phyloP scores from a whole-genome alignment of 1,284 basidiomycete genomes.

The Ganoderma sinense region DNA sequence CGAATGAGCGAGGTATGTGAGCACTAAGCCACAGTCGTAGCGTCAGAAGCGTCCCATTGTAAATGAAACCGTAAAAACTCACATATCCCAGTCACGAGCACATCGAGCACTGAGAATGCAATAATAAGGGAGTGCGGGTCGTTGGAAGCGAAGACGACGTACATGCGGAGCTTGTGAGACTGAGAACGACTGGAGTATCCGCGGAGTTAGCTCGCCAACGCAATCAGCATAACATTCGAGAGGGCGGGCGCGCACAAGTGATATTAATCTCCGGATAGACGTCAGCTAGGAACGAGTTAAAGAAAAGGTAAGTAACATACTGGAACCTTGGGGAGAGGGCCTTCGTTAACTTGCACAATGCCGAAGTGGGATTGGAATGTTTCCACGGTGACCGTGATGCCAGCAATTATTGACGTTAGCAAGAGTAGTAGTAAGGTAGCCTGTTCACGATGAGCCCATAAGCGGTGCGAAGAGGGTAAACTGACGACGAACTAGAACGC shows the following conservation, averaged over 20 bases:
- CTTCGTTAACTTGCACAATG: constrained; percentile 26
- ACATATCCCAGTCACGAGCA: constrained; percentile 37
- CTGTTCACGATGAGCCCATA: constrained; percentile 18
- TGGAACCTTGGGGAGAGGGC: constrained; percentile 30
- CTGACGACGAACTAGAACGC: constrained; percentile 33
- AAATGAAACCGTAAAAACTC: constrained; percentile 8
- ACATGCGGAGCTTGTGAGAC: constrained; percentile 37
- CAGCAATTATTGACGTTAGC: constrained; percentile 31
- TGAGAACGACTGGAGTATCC: constrained; percentile 31
- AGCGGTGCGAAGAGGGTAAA: not conserved
- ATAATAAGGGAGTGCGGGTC: not conserved
- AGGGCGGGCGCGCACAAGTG: constrained; percentile 16
- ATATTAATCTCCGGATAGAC: constrained; percentile 14
- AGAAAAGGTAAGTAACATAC: constrained; percentile 24
- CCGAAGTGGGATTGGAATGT: constrained; percentile 30
- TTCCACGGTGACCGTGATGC: constrained; percentile 32
- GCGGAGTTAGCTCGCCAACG: not conserved
- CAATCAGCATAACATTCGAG: not conserved
- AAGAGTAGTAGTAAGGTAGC: constrained; percentile 30
- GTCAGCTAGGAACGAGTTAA: not conserved
- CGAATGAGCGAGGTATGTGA: constrained; percentile 39
- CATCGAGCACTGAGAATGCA: constrained; percentile 34
- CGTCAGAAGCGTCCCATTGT: not conserved
- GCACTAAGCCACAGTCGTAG: constrained; percentile 26
- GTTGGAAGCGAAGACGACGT: constrained; percentile 2